These are phyloP conservation scores for Eimeria praecox DNA, from an alignment of 169 alveolate genomes.

Conservation along the genomic window DNA sequence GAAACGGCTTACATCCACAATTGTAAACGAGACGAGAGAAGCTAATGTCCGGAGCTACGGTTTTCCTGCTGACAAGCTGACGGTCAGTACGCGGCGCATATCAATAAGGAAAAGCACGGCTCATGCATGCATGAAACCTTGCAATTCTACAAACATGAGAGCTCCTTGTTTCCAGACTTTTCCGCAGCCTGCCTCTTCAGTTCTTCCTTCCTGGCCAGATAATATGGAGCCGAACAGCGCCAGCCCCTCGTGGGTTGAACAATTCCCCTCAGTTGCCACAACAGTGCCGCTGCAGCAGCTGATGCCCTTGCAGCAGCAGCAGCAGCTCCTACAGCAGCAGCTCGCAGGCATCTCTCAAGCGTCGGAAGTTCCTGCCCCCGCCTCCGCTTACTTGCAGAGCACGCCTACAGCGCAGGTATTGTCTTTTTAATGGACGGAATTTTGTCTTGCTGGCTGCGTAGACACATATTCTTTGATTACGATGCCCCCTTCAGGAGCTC, in stretches of 20 bases:
- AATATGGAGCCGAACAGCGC: neutral
- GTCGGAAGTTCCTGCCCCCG: neutral
- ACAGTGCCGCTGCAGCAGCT: conserved; percentile 3
- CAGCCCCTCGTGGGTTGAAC: conserved; percentile 33
- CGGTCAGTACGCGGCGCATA: neutral
- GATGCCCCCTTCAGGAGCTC: neutral
- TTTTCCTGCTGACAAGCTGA: neutral
- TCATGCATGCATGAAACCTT: neutral
- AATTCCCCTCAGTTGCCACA: neutral
- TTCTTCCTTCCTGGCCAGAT: neutral
- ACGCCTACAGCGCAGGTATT: conserved; percentile 2
- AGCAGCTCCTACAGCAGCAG: neutral
- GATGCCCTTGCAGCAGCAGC: neutral
- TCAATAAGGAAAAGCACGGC: neutral
- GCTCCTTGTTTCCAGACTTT: neutral
- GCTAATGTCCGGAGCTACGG: neutral
- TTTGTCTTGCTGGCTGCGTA: neutral
- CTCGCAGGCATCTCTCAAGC: conserved; percentile 34
- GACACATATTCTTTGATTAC: neutral
- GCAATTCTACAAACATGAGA: neutral
- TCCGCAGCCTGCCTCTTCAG: neutral
- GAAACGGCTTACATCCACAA: conserved; percentile 47
- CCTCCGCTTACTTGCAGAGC: neutral
- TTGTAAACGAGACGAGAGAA: neutral
- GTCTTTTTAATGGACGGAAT: neutral